Evolutionary conservation across 2,329 filamentous ascomycete genomes (phyloP), one percentile per base, ranked within the genome.

Genomic region (Sclerotinia spermophila): DNA sequence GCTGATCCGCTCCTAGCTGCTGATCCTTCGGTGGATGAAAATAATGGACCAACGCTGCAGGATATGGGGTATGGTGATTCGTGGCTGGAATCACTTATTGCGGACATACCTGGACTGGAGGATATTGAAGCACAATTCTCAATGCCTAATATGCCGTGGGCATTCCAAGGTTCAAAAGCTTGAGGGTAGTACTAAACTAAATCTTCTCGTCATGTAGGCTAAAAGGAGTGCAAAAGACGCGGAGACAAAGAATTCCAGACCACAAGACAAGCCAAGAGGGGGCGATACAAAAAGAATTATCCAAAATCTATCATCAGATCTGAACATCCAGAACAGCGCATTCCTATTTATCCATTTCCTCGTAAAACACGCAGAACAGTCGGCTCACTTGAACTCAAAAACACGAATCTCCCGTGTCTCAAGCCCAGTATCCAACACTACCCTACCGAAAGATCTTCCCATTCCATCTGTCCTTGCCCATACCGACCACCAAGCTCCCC

Each of bases 61-160:
- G 40, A 70, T 30, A 15, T 55, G 1, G 33, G 17, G 35, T 70
- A 48, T 44, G 62, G 40, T 44, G 61, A 67, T 44, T 13, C 68
- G 15, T 70, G 68, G 68, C 27, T 67, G 6, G 68, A 67, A 44
- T 48, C 58, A 40, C 38, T 70, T 4, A 53, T 70, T 24, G 61
- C 48, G 27, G 68, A 67, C 24, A 56, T 67, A 10, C 68, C 68
- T 7, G 61, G 35, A 48, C 17, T 67, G 17, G 42, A 70, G 19
- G 48, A 70, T 40, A 30, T 56, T 24, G 61, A 70, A 8, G 13
- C 35, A 59, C 51, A 67, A 44, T 67, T 44, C 7, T 44, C 27
- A 24, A 27, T 59, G 30, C 5, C 65, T 5, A 59, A 35, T 40
- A 59, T 33, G 7, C 27, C 38, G 24, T 67, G 51, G 65, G 19